Conservation (phyloP, 169 alveolate species). For the Perkinsus marinus region DNA sequence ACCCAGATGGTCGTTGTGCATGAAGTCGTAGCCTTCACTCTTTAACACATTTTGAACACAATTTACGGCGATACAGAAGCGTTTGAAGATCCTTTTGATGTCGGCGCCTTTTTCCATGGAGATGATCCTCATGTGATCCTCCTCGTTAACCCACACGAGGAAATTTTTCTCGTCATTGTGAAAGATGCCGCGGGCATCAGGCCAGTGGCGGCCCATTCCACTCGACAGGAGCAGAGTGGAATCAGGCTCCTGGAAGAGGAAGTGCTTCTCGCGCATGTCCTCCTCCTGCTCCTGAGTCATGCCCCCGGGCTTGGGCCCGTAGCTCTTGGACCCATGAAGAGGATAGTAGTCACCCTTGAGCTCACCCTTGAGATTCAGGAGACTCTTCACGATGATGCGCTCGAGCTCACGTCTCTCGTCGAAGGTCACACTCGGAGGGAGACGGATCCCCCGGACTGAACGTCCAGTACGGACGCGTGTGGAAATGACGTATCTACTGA, state of each 20-base stretch:
- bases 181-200: conserved; percentile 39
- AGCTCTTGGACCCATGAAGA: background rate
- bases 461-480: conserved; percentile 19
- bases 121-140: conserved; percentile 37
- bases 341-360: conserved; percentile 34
- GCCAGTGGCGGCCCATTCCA: conserved; percentile 35
- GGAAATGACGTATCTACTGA: conserved; percentile 18
- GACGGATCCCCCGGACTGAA: conserved; percentile 17
- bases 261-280: conserved; percentile 26
- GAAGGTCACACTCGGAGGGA: conserved; percentile 25
- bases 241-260: conserved; percentile 32
- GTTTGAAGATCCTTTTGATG: conserved; percentile 30
- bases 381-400: conserved; percentile 4
- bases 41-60: conserved; percentile 22
- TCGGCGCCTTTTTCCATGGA: conserved; percentile 41
- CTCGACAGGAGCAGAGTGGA: conserved; percentile 12
- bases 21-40: conserved; percentile 13
- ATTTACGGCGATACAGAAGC: conserved; percentile 19
- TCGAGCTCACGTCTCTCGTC: conserved; percentile 28
- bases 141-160: conserved; percentile 46
- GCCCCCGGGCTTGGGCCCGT: conserved; percentile 11
- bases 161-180: conserved; percentile 32
- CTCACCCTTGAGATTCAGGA: conserved; percentile 16
- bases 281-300: conserved; percentile 23
- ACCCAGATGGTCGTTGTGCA: conserved; percentile 19